Percentiles rank a stretch among this genome's conserved stretches.
Conservation (phyloP, 1,284 basidiomycete species). For the Ganoderma boninense region DNA sequence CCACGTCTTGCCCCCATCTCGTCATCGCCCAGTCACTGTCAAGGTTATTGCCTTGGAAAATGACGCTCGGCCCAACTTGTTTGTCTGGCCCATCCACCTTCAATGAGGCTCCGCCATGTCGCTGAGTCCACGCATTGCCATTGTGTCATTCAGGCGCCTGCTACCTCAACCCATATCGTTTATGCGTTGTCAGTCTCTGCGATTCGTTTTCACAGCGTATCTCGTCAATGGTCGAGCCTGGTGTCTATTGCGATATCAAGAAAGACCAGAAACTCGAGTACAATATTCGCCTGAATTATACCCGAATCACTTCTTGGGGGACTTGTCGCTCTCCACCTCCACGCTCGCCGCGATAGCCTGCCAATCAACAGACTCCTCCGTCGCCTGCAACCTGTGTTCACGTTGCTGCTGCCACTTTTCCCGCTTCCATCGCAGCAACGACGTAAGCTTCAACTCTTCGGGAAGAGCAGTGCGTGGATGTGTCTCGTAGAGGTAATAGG, state of each 20-base stretch:
- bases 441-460: slow-evolving; percentile 67
- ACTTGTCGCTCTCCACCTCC: slow-evolving; percentile 15
- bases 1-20: no score
- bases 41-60: no score
- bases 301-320: slow-evolving; percentile 2
- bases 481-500: slow-evolving; percentile 85
- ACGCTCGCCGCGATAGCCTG: slow-evolving; percentile 24
- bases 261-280: background rate
- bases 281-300: background rate
- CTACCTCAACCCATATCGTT: background rate
- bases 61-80: no score
- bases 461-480: slow-evolving; percentile 82
- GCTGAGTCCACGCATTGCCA: no score
- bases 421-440: slow-evolving; percentile 72
- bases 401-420: slow-evolving; percentile 38
- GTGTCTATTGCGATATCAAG: background rate
- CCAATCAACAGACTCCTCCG: slow-evolving; percentile 27
- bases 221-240: background rate
- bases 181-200: background rate
- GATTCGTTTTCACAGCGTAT: background rate
- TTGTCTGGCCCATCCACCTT: no score
- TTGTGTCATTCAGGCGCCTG: no score
- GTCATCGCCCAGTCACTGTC: no score
- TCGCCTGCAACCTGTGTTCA: slow-evolving; percentile 27
- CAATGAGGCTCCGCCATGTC: no score